Base-by-base conservation (phyloP, 495 filamentous ascomycete species). In the Astrothelium subdiscretum region DNA sequence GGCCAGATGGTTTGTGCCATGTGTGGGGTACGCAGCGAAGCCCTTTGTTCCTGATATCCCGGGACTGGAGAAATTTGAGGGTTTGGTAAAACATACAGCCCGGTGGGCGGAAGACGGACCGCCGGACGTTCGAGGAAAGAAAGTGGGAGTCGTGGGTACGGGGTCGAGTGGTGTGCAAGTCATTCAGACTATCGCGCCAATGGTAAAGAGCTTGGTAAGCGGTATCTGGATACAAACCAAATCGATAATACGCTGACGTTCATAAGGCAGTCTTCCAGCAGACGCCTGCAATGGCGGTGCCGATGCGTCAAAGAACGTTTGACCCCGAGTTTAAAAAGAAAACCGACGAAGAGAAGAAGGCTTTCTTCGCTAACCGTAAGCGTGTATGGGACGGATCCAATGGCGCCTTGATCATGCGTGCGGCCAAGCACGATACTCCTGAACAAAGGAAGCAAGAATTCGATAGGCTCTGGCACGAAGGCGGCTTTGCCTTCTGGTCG, bases 81-180 rank as follows among this genome's bases (percentile, higher is more conserved):
- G 75, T 22, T 51, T 64, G 64, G 79, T 82, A 67, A 77, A 77
- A 26, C 84, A 82, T 77, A 76, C 78, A 59, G 77, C 74, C 4
- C 78, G 78, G 66, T 78, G 76, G 62, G 76, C 74, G 31, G 69
- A 75, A 42, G 72, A 81, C 29, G 61, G 29, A 35, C 15, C 44
- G 26, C 54, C 59, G 8, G 48, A 26, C 26, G n/a, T 69, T 13
- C 32, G 52, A 2, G 65, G 59, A 8, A 69, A 69, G 62, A 44
- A 57, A 15, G 67, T 64, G n/a, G 67, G 58, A 22, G 62, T 69
- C 1, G 63, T 69, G 31, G 67, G 67, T 26, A 67, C 65, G 20
- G 67, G 67, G 2, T 59, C 64, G 27, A 68, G 60, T 31, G 66
- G 61, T 15, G 65, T 71, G 32, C 69, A 71, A 35, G 57, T 67